phyloP scores from a whole-genome alignment of 2,329 filamentous ascomycete species.

The Paecilomyces dactylethromorphus region DNA sequence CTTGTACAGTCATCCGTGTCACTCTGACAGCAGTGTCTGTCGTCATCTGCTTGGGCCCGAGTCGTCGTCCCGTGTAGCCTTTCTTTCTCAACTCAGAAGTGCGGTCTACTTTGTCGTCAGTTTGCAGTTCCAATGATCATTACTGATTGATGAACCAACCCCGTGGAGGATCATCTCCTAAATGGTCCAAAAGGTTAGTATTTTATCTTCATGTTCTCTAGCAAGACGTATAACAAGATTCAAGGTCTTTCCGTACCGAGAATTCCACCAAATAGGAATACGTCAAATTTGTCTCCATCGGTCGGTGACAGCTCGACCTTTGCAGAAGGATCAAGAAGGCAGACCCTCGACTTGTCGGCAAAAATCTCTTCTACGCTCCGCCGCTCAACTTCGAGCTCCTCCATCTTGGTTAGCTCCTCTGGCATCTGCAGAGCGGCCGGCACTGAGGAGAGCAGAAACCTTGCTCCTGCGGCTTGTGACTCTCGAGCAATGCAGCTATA shows the following conservation, averaged over 20 bases:
- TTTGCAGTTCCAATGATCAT: constrained; percentile 7
- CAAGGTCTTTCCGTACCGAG: constrained; percentile 54
- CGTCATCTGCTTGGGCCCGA: constrained; percentile 95
- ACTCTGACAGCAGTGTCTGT: constrained; percentile 95
- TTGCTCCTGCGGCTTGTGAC: constrained; percentile 58
- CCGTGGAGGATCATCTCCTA: constrained; percentile 88
- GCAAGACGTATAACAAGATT: neutral
- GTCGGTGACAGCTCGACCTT: constrained; percentile 73
- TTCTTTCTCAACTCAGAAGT: constrained; percentile 94
- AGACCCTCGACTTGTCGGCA: constrained; percentile 64
- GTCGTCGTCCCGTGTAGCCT: constrained; percentile 77
- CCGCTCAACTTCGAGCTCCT: constrained; percentile 64
- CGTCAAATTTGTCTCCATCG: constrained; percentile 76
- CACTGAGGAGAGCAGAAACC: constrained; percentile 78
- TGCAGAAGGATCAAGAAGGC: constrained; percentile 82
- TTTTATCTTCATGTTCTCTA: neutral
- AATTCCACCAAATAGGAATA: constrained; percentile 94
- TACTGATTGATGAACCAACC: constrained; percentile 48
- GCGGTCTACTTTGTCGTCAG: constrained; percentile 55
- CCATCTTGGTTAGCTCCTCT: constrained; percentile 51
- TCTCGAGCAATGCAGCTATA: constrained; percentile 83
- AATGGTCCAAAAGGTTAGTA: constrained; percentile 6
- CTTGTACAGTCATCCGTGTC: constrained; percentile 79
- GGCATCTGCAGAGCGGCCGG: constrained; percentile 58
- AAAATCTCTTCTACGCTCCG: constrained; percentile 80